These are phyloP conservation scores for Teratosphaeria pseudoeucalypti DNA, from an alignment of 2,329 filamentous ascomycete genomes.

Conservation along the genomic window DNA sequence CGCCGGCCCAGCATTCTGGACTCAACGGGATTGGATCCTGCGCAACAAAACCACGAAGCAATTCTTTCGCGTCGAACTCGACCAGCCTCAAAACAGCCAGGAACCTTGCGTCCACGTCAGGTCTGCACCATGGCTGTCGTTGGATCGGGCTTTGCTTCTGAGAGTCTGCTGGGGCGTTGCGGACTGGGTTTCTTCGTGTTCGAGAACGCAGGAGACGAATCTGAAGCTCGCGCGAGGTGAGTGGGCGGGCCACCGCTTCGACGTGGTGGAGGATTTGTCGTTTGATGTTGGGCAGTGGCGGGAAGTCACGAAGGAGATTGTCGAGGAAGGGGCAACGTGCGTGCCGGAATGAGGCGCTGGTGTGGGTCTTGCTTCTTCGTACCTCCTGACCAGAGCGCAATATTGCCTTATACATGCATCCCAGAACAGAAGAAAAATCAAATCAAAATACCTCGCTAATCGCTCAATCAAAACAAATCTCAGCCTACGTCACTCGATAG, in stretches of 20 bases:
- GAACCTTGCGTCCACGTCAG: background rate
- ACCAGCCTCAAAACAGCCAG: background rate
- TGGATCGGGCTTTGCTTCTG: background rate
- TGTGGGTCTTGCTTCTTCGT: background rate
- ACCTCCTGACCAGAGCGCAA: background rate
- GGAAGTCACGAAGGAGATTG: background rate
- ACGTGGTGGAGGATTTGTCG: background rate
- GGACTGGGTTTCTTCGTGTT: background rate
- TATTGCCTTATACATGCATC: background rate
- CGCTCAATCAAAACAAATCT: background rate
- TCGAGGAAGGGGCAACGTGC: background rate
- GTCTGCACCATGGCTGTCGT: background rate
- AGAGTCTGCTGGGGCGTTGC: background rate
- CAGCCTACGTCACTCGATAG: background rate
- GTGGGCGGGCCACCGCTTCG: constrained; percentile 6
- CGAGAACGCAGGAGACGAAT: background rate
- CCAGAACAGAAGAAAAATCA: background rate
- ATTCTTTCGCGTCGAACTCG: background rate
- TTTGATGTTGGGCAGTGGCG: background rate
- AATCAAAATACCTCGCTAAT: background rate
- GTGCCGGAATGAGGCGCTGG: background rate
- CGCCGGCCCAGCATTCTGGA: background rate
- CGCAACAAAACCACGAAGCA: background rate
- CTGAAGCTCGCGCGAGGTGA: background rate
- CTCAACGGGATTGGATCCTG: background rate